Percentiles rank a stretch among this genome's conserved stretches.
Conservation (phyloP, 179 eudicot genomes). For the Gypsophila paniculata region DNA sequence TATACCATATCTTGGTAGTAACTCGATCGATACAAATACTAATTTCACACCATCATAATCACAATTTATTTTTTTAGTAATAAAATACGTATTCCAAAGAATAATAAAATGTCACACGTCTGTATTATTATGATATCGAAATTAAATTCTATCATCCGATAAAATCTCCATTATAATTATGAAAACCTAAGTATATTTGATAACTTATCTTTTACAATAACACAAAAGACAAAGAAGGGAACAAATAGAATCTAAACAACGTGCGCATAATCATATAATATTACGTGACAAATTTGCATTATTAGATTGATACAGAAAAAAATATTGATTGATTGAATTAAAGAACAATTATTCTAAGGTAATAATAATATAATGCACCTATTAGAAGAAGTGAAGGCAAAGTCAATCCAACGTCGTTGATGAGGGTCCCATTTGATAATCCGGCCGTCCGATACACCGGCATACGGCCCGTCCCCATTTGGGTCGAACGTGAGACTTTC, state of each 20-base stretch:
- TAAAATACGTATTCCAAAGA: too few species aligned
- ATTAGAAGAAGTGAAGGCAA: constrained; percentile 56
- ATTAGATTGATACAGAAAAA: background rate
- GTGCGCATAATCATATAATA: background rate
- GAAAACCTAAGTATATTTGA: too few species aligned
- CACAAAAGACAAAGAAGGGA: background rate
- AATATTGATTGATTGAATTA: background rate
- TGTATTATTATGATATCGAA: too few species aligned
- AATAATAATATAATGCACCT: constrained; percentile 31
- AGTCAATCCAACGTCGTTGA: constrained; percentile 61
- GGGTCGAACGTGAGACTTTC: constrained; percentile 69
- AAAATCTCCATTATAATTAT: too few species aligned
- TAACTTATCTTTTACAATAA: background rate
- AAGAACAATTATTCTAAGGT: background rate
- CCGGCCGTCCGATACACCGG: constrained; percentile 75
- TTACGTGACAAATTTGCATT: background rate
- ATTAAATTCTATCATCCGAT: too few species aligned
- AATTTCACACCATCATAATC: too few species aligned
- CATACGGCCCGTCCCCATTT: constrained; percentile 64
- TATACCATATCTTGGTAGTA: too few species aligned
- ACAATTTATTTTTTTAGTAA: too few species aligned
- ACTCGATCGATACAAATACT: too few species aligned
- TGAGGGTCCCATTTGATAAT: constrained; percentile 52
- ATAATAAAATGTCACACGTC: too few species aligned
- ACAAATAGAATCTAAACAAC: constrained; percentile 11